Evolutionary conservation across 257 asterid genomes (phyloP).

Genomic region (Gentiana straminea): DNA sequence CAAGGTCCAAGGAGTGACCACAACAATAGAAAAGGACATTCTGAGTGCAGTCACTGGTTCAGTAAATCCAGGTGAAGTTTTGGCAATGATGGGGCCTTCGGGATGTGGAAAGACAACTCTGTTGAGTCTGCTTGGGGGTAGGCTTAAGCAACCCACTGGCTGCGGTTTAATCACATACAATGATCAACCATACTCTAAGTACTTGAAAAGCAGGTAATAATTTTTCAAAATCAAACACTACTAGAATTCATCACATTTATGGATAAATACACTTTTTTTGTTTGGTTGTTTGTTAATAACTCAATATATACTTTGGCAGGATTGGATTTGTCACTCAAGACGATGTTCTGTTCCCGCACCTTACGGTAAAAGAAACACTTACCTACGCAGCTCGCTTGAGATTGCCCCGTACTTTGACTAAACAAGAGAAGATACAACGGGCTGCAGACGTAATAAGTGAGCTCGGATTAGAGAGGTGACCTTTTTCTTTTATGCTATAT

Average conservation of each 20-base stretch:
- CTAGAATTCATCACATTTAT: not conserved
- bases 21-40: constrained; percentile 66
- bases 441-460: constrained; percentile 73
- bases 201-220: constrained; percentile 65
- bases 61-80: constrained; percentile 82
- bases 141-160: constrained; percentile 41
- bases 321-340: constrained; percentile 98
- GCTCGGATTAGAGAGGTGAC: constrained; percentile 80
- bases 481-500: not conserved
- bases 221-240: not conserved
- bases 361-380: constrained; percentile 79
- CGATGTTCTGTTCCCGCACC: constrained; percentile 90
- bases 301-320: constrained; percentile 55
- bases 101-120: constrained; percentile 95
- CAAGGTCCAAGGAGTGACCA: constrained; percentile 58
- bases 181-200: constrained; percentile 69
- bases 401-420: constrained; percentile 55
- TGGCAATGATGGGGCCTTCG: constrained; percentile 98
- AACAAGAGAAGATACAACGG: constrained; percentile 60
- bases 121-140: constrained; percentile 77
- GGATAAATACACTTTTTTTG: too few species aligned
- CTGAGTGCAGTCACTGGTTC: constrained; percentile 73
- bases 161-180: constrained; percentile 60
- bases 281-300: too few species aligned
- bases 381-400: constrained; percentile 76